phyloP scores from a whole-genome alignment of 306 rosid species.

The Inga oerstediana region DNA sequence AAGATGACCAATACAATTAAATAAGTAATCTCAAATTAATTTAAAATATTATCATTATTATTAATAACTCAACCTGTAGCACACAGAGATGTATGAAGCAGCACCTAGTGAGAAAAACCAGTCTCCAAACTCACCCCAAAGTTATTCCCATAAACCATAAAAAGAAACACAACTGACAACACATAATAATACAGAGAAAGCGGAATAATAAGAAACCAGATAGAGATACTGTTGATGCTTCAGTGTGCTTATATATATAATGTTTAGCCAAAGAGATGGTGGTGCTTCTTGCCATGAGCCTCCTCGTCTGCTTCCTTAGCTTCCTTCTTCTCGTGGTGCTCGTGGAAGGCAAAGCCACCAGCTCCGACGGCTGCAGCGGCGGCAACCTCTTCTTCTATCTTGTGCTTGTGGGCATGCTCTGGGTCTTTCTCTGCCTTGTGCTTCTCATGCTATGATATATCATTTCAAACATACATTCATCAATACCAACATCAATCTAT shows the following conservation, averaged over 20 bases:
- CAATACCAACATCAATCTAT: neutral
- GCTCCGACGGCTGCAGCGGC: constrained; percentile 63
- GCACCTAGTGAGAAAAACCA: neutral
- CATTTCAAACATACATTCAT: neutral
- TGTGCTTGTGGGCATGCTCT: constrained; percentile 70
- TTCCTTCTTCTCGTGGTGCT: constrained; percentile 73
- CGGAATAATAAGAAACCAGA: neutral
- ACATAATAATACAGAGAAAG: neutral
- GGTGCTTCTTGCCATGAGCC: constrained; percentile 68
- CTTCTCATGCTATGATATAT: constrained; percentile 61
- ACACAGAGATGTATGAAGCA: neutral
- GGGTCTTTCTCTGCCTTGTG: constrained; percentile 61
- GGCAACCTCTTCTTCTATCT: constrained; percentile 75
- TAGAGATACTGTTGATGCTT: neutral
- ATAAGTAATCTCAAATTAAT: neutral
- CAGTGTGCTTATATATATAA: neutral
- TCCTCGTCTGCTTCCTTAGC: constrained; percentile 59
- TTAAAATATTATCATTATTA: neutral
- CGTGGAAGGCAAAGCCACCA: constrained; percentile 79
- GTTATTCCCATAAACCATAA: neutral
- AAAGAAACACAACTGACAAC: neutral
- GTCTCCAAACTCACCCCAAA: neutral
- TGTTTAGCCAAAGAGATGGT: constrained; percentile 57
- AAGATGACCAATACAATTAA: neutral
- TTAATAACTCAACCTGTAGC: neutral